Conservation (phyloP, 345 rosid species). For the Mercurialis annua region DNA sequence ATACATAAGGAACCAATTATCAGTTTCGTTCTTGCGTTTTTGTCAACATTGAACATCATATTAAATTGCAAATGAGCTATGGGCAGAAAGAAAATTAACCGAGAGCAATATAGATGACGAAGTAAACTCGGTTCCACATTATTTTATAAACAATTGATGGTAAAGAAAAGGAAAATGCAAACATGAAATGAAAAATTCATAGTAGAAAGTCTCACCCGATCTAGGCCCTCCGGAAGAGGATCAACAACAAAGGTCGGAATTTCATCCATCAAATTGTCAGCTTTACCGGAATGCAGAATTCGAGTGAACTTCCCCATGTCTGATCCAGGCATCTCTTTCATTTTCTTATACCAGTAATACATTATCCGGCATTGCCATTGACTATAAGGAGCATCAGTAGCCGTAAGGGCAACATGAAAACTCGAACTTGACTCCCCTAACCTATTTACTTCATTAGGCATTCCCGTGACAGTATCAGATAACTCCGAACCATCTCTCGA, state of each 20-base stretch:
- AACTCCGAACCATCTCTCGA: constrained; percentile 30
- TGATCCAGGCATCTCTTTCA: constrained; percentile 71
- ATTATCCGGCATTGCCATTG: constrained; percentile 97
- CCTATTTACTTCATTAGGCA: constrained; percentile 50
- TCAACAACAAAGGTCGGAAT: constrained; percentile 84
- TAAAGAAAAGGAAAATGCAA: neutral
- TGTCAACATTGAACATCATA: neutral
- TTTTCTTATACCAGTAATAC: constrained; percentile 92
- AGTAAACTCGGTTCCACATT: neutral
- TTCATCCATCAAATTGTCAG: constrained; percentile 89
- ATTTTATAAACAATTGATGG: neutral
- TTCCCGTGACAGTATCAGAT: constrained; percentile 65
- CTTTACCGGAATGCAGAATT: constrained; percentile 78
- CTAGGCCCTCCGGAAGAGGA: constrained; percentile 91
- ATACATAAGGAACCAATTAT: neutral
- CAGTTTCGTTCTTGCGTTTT: neutral
- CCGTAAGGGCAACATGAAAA: constrained; percentile 87
- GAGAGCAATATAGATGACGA: neutral
- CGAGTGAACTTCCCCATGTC: constrained; percentile 97
- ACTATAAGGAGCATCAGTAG: constrained; percentile 81
- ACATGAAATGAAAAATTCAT: neutral
- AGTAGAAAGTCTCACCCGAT: constrained; percentile 50
- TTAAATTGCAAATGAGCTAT: neutral
- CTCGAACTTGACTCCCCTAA: constrained; percentile 36
- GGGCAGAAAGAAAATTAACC: neutral